Percentiles rank a stretch among this genome's conserved stretches.
phyloP scores from a whole-genome alignment of 2,329 filamentous ascomycete genomes.

The Penicillium sclerotigenum region DNA sequence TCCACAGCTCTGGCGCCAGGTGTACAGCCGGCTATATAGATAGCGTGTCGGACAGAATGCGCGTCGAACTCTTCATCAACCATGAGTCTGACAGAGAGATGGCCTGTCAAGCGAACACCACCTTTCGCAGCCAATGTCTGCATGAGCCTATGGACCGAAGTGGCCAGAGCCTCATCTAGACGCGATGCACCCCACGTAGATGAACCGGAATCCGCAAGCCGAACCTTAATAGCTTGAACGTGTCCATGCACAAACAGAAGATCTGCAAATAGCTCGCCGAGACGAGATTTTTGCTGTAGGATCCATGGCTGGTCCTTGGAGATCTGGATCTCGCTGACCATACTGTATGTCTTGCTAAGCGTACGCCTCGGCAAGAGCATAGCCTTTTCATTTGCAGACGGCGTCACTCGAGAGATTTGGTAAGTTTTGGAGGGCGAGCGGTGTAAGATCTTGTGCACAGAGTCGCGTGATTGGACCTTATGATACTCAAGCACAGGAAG shows the following conservation, averaged over 20 bases:
- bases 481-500: conserved; percentile 55
- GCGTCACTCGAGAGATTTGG: conserved; percentile 55
- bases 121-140: conserved; percentile 53
- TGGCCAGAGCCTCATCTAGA: conserved; percentile 51
- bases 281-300: conserved; percentile 65
- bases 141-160: conserved; percentile 65
- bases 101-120: conserved; percentile 59
- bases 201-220: conserved; percentile 61
- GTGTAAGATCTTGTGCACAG: conserved; percentile 54
- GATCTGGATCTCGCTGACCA: conserved; percentile 56
- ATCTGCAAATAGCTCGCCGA: conserved; percentile 69
- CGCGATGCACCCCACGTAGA: conserved; percentile 64
- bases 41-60: conserved; percentile 33
- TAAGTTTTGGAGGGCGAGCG: conserved; percentile 49
- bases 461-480: conserved; percentile 52
- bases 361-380: conserved; percentile 59
- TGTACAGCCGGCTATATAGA: conserved; percentile 34
- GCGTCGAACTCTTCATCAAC: conserved; percentile 48
- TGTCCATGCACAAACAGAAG: conserved; percentile 63
- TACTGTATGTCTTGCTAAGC: conserved; percentile 51
- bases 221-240: conserved; percentile 65
- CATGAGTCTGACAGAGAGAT: conserved; percentile 70
- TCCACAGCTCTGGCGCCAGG: conserved; percentile 28
- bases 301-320: conserved; percentile 59
- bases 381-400: conserved; percentile 52